A percentile compares a stretch with the other conserved stretches of the same genome.
These are phyloP conservation scores for Erodium trifolium DNA, from an alignment of 441 rosid species.

Conservation along the genomic window DNA sequence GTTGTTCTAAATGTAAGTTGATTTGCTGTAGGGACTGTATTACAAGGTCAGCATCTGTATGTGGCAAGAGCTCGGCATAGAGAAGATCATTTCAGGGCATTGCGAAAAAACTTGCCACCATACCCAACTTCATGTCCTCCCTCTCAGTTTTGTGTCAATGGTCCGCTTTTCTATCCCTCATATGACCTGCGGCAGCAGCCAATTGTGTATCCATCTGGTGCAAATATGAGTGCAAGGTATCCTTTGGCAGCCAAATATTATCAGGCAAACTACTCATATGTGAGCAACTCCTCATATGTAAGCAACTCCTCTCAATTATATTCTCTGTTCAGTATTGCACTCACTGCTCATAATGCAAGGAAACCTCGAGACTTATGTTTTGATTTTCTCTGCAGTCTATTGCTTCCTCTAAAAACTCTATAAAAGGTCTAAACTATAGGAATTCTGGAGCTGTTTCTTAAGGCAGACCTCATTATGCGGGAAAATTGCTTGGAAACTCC, in stretches of 20 bases:
- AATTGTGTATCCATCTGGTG: constrained; percentile 17
- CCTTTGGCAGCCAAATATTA: constrained; percentile 19
- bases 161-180: constrained; percentile 16
- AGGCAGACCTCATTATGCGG: constrained; percentile 7
- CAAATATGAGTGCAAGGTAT: constrained; percentile 11
- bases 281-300: constrained; percentile 17
- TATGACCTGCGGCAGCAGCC: constrained; percentile 18
- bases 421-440: constrained; percentile 11
- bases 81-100: constrained; percentile 41
- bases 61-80: constrained; percentile 68
- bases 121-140: background rate
- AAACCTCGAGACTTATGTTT: background rate
- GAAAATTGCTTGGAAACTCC: constrained; percentile 9
- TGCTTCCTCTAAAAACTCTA: constrained; percentile 7
- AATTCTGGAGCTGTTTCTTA: constrained; percentile 11
- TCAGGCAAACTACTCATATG: constrained; percentile 18
- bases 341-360: background rate
- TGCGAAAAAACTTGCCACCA: constrained; percentile 28
- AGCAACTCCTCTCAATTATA: background rate
- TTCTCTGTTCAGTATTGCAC: background rate
- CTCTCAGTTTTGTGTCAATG: constrained; percentile 1
- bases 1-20: constrained; percentile 7
- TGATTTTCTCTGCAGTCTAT: constrained; percentile 18
- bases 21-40: constrained; percentile 34
- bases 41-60: constrained; percentile 41